phyloP scores from a whole-genome alignment of 2,329 filamentous ascomycete species.

The Alternaria angustiovoidea region DNA sequence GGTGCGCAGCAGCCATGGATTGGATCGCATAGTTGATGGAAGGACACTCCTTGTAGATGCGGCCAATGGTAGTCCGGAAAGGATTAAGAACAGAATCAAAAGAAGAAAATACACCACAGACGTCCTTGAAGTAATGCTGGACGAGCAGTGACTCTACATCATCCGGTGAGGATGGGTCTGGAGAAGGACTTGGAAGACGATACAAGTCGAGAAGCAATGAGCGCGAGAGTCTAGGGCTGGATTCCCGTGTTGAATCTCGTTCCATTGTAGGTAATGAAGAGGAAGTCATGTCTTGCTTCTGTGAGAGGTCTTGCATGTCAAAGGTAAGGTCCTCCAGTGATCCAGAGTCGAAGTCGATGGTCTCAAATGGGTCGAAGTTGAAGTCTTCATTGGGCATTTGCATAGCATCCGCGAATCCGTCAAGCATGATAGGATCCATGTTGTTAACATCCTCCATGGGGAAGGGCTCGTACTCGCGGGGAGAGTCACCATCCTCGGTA shows the following conservation, averaged over 20 bases:
- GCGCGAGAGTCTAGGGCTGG: conserved; percentile 44
- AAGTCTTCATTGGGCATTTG: conserved; percentile 36
- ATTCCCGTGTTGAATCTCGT: conserved; percentile 28
- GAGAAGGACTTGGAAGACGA: conserved; percentile 45
- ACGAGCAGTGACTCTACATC: conserved; percentile 65
- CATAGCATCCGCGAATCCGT: conserved; percentile 33
- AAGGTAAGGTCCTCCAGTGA: conserved; percentile 31
- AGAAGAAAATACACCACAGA: conserved; percentile 69
- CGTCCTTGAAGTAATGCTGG: conserved; percentile 70
- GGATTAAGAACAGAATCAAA: conserved; percentile 70
- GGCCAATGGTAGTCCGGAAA: conserved; percentile 66
- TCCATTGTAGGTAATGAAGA: conserved; percentile 22
- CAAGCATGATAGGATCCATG: conserved; percentile 37
- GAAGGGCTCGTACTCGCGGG: conserved; percentile 35
- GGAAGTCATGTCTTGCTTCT: conserved; percentile 26
- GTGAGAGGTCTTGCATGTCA: conserved; percentile 29
- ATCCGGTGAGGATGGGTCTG: conserved; percentile 45
- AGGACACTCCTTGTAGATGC: conserved; percentile 65
- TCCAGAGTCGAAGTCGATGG: conserved; percentile 37
- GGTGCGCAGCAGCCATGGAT: conserved; percentile 69
- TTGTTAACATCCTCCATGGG: conserved; percentile 34
- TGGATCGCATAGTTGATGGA: conserved; percentile 69
- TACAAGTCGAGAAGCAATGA: conserved; percentile 53
- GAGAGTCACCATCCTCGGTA: conserved; percentile 37
- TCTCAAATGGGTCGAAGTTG: conserved; percentile 36